Conservation (phyloP, 441 rosid genomes). For the Euphorbia schlechtendalii region DNA sequence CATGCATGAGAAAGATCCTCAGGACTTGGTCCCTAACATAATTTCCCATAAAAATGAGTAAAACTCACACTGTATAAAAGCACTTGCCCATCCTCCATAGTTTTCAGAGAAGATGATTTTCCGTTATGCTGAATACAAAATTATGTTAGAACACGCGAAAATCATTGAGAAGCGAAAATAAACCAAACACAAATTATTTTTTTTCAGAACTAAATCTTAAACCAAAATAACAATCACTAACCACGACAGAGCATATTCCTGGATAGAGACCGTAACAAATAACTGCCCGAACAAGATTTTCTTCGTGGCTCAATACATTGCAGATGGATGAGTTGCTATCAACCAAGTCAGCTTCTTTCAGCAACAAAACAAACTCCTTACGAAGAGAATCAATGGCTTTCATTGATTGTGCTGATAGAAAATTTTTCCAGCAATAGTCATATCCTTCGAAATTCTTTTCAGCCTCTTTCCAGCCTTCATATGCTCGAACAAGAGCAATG, state of each 20-base stretch:
- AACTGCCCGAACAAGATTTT: slow-evolving; percentile 62
- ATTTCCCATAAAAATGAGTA: neutral
- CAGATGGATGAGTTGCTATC: slow-evolving; percentile 47
- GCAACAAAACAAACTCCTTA: slow-evolving; percentile 69
- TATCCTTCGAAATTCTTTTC: slow-evolving; percentile 57
- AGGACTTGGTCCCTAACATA: no score
- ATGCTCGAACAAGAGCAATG: slow-evolving; percentile 79
- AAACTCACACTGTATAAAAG: slow-evolving; percentile 66
- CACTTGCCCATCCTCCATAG: slow-evolving; percentile 93
- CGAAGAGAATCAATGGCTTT: slow-evolving; percentile 87
- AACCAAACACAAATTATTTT: neutral
- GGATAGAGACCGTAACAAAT: slow-evolving; percentile 84
- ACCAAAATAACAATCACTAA: slow-evolving; percentile 31
- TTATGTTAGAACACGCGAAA: slow-evolving; percentile 16
- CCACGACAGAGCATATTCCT: slow-evolving; percentile 79
- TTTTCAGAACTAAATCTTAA: slow-evolving; percentile 4
- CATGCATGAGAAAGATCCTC: no score
- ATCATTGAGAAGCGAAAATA: neutral
- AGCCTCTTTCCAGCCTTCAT: slow-evolving; percentile 79
- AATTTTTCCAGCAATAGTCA: slow-evolving; percentile 91
- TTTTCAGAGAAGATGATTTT: slow-evolving; percentile 72
- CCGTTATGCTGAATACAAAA: slow-evolving; percentile 53
- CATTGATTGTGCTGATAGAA: slow-evolving; percentile 76
- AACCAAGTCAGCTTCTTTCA: slow-evolving; percentile 58
- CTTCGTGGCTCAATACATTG: slow-evolving; percentile 52